Percentiles rank a stretch among this genome's conserved stretches.
These are phyloP conservation scores for Larix kaempferi DNA, from an alignment of 75 land plant genomes.

Conservation along the genomic window DNA sequence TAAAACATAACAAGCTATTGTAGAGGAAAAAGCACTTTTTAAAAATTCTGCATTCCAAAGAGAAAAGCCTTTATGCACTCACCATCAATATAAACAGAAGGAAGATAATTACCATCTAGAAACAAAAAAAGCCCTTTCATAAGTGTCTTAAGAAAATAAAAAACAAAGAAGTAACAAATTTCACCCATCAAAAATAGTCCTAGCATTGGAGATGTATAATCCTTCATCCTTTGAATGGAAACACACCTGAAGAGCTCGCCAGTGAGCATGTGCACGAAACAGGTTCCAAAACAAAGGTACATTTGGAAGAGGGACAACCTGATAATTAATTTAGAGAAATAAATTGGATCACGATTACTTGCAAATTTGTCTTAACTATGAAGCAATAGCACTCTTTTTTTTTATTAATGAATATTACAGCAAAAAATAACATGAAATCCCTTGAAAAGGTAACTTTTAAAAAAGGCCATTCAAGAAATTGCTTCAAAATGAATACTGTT, in stretches of 20 bases:
- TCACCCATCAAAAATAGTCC: neutral
- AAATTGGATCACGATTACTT: constrained; percentile 2
- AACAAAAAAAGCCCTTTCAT: neutral
- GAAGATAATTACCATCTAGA: too few species aligned
- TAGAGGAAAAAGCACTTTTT: too few species aligned
- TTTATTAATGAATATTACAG: neutral
- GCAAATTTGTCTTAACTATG: neutral
- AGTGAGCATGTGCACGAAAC: constrained; percentile 40
- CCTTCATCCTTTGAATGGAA: neutral
- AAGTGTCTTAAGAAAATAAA: neutral
- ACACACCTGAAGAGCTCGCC: constrained; percentile 38
- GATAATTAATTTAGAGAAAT: neutral
- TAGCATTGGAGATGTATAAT: neutral
- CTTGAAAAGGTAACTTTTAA: neutral
- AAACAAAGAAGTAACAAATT: neutral
- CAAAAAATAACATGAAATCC: neutral
- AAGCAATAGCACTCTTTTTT: neutral
- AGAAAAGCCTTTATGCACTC: too few species aligned
- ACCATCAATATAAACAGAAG: too few species aligned
- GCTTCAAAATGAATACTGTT: neutral
- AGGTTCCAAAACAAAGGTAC: constrained; percentile 36
- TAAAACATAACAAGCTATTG: too few species aligned
- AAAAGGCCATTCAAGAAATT: neutral
- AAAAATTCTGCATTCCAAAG: too few species aligned
- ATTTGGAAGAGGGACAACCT: constrained; percentile 45